Base-by-base conservation (phyloP, 1,284 basidiomycete genomes). In the Papiliotrema fonsecae region DNA sequence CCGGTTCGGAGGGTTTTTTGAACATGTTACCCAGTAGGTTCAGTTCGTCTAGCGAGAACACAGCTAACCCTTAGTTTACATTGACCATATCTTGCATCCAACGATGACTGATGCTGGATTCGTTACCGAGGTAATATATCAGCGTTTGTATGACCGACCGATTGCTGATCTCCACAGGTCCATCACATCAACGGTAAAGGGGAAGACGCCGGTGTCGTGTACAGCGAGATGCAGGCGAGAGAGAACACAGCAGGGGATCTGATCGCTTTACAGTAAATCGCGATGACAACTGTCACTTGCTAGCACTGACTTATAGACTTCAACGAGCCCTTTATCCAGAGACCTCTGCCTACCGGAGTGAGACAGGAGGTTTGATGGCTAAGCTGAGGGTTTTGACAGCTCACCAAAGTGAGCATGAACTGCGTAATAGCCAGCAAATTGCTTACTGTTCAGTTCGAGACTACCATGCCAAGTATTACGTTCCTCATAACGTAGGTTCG, bases 81-180 rank as follows among this genome's bases (percentile, higher is more conserved):
- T 98, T 35, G 96, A 99, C 73, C 96, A 99, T 70, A 89, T 98
- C 56, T 81, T 99, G 42, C 94, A 96, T 72, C 93, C 96, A 4
- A 97, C 93, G 0, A 83, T 98, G 53, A 93, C 90, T 6, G 81
- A 90, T 55, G 83, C 87, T 45, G 89, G 90, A 39, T 97, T 91
- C 61, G 79, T 88, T 13, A 98, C 96, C 11, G 94, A 98, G 77
- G 87, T 87, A 42, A 54, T 68, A 58, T 10, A 14, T 26, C 37
- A 31, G 14, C 10, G 34, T 26, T 28, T 35, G 25, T 9, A 27
- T 19, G n/a, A n/a, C 27, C n/a, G n/a, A n/a, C 27, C n/a, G 34
- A 18, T 22, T 13, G 4, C 14, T 31, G 14, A 34, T 37, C 1
- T 24, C 14, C 25, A 7, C 27, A 88, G 86, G 87, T 93, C 16